Evolutionary conservation across 345 rosid species (phyloP).

Genomic region (Punica granatum): DNA sequence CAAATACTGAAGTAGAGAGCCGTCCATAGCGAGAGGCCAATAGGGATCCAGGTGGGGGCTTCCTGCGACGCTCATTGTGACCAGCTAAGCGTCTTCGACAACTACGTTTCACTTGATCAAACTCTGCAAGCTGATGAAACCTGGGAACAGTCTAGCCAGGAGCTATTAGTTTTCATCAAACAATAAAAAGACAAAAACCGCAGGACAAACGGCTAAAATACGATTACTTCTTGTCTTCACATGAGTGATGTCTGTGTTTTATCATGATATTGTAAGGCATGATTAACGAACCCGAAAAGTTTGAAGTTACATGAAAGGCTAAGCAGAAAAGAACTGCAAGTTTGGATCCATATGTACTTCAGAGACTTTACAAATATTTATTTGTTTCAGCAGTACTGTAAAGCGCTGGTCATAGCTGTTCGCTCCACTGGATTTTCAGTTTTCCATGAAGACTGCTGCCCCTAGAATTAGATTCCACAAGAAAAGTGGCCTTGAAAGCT

Average conservation of each 20-base stretch:
- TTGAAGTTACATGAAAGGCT: not conserved
- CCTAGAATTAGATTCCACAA: not conserved
- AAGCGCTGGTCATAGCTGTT: not conserved
- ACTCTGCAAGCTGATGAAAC: slow-evolving; percentile 90
- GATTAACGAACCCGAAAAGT: not conserved
- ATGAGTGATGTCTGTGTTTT: not conserved
- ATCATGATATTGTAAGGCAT: not conserved
- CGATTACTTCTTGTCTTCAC: not conserved
- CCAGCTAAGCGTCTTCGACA: slow-evolving; percentile 95
- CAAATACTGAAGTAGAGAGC: slow-evolving; percentile 45
- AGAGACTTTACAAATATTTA: not conserved
- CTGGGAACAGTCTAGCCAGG: slow-evolving; percentile 24
- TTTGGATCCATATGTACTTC: not conserved
- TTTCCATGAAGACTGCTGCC: not conserved
- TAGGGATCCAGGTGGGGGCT: slow-evolving; percentile 69
- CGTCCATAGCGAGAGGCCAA: slow-evolving; percentile 47
- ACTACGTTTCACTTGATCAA: slow-evolving; percentile 92
- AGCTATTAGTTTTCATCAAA: not conserved
- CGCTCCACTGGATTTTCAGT: not conserved
- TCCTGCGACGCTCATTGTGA: slow-evolving; percentile 92
- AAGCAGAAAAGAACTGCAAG: not conserved
- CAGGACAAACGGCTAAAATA: too few relatives aligned
- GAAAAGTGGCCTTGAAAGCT: not conserved
- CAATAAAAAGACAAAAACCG: not conserved
- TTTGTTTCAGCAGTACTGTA: not conserved